Base-by-base conservation (phyloP, 2,329 filamentous ascomycete genomes). In the Arthrobotrys musiformis region DNA sequence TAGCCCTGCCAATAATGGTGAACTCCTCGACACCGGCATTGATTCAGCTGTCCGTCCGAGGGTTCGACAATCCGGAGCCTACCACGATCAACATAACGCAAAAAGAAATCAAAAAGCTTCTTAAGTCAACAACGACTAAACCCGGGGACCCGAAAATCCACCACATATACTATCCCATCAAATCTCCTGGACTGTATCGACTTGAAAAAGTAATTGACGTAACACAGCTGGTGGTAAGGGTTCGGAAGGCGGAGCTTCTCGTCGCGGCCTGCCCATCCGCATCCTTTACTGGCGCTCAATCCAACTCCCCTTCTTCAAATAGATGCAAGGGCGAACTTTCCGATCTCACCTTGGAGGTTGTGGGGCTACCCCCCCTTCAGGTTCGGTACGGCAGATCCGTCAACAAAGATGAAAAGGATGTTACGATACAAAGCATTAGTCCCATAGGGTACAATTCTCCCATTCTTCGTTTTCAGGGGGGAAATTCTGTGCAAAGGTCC, bases 401-500 rank as follows among this genome's bases (percentile, higher is more conserved):
- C 80, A 97, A 98, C 80, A 89, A 90, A 78, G 91, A 92, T 79
- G 90, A 96, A 79, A 90, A 91, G 80, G 92, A 92, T 76, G 93
- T 94, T 80, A 93, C 94, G 79, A 94, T 97, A 80, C 94, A 98
- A 83, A 97, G 93, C 81, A 89, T 99, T 50, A 94, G 97, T 81
- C 94, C 95, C 0, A 93, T 97, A 58, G 92, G 92, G 37, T 91
- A 94, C 81, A 86, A 88, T 2, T 97, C 93, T 0, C 93, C 93
- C 0, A 85, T 97, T 37, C 84, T 91, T n/a, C 78, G 75, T 60
- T 76, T 66, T 8, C 78, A 79, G 28, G 79, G 78, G 46, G 70
- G 68, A 3, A 79, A 80, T 33, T 72, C 64, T 33, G 70, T 61
- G n/a, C 66, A 76, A 17, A 60, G 48, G 9, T 76, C 79, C 26